These are phyloP conservation scores for Colletotrichum sp. DNA, from an alignment of 2,329 filamentous ascomycete genomes.

Conservation along the genomic window DNA sequence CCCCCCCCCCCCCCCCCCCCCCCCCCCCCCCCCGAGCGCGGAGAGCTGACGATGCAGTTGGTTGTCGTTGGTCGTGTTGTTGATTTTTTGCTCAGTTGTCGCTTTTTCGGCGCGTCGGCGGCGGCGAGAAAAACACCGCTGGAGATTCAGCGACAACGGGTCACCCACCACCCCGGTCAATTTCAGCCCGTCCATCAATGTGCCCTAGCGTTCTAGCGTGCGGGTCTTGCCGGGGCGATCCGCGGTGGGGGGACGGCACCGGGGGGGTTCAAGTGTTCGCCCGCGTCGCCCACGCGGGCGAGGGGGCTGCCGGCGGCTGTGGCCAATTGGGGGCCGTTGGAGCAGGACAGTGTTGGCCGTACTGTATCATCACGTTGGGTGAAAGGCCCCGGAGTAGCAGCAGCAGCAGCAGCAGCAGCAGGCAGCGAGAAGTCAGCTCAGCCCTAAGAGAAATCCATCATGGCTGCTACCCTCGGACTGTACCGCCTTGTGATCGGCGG, in stretches of 20 bases:
- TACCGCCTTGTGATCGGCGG: not conserved
- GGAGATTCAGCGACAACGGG: not conserved
- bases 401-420: not conserved
- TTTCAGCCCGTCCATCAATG: not conserved
- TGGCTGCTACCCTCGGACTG: not conserved
- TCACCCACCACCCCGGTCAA: not conserved
- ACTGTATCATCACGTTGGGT: not conserved
- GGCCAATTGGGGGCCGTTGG: not conserved
- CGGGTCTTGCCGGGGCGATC: constrained; percentile 16
- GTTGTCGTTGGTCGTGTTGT: not conserved
- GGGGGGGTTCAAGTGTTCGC: not conserved
- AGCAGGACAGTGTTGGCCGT: not conserved
- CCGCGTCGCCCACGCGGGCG: not conserved
- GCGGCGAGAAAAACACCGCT: not conserved
- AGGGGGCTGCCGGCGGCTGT: not conserved
- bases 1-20: too few species aligned
- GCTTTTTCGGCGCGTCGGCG: not conserved
- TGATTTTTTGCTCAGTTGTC: not conserved
- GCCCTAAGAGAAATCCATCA: not conserved
- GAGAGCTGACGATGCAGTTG: not conserved
- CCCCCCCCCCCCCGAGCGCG: too few species aligned
- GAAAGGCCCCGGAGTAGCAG: not conserved
- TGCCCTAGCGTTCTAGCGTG: not conserved
- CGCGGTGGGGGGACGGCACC: not conserved
- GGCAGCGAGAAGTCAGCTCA: not conserved